These are phyloP conservation scores for Leccinum uliginosum DNA, from an alignment of 768 basidiomycete genomes.

Conservation along the genomic window DNA sequence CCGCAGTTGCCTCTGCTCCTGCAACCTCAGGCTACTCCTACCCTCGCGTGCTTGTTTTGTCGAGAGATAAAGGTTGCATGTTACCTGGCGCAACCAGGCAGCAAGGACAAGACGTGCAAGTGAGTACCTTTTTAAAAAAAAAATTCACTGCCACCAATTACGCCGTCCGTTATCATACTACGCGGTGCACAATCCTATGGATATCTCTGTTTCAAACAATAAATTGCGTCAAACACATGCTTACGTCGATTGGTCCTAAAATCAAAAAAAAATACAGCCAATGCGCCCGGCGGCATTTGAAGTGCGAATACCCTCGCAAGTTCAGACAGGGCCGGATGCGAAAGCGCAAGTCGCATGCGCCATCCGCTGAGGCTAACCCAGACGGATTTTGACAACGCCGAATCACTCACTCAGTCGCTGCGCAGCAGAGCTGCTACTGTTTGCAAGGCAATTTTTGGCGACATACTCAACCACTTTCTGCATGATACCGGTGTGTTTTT, in stretches of 20 bases:
- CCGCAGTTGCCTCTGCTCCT: slow-evolving; percentile 15
- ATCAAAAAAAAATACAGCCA: slow-evolving; percentile 41
- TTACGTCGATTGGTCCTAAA: slow-evolving; percentile 15
- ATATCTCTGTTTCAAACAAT: slow-evolving; percentile 8
- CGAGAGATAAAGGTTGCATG: slow-evolving; percentile 67
- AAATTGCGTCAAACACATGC: slow-evolving; percentile 4
- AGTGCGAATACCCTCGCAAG: slow-evolving; percentile 67
- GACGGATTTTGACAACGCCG: slow-evolving; percentile 3
- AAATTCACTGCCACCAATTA: neutral
- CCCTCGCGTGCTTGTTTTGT: slow-evolving; percentile 62
- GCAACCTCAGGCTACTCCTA: slow-evolving; percentile 21
- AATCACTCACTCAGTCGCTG: too few relatives aligned
- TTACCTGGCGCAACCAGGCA: slow-evolving; percentile 51
- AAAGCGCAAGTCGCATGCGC: slow-evolving; percentile 32
- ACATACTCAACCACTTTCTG: too few relatives aligned
- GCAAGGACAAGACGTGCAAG: slow-evolving; percentile 61
- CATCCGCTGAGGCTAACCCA: slow-evolving; percentile 22
- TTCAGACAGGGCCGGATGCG: slow-evolving; percentile 62
- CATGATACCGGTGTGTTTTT: too few relatives aligned
- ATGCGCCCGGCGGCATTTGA: slow-evolving; percentile 64
- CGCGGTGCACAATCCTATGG: neutral
- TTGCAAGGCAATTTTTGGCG: too few relatives aligned
- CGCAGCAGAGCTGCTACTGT: too few relatives aligned
- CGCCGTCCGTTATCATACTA: too few relatives aligned
- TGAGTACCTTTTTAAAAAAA: slow-evolving; percentile 38